Evolutionary conservation across 2,329 filamentous ascomycete genomes (phyloP), one percentile per base, ranked within the genome.

Genomic region (Meredithiella fracta): DNA sequence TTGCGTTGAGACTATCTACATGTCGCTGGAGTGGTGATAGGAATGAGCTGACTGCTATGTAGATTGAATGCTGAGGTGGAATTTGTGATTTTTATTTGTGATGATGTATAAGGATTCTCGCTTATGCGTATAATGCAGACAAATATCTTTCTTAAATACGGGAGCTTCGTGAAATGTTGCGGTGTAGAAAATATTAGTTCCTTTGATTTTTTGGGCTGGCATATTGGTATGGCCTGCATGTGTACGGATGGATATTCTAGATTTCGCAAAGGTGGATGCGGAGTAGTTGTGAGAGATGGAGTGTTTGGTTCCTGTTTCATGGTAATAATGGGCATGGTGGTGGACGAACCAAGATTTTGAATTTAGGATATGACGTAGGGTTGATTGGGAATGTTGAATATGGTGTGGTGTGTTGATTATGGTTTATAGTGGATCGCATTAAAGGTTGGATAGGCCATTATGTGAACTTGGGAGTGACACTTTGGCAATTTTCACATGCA

Each of bases 21-120:
- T 2, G 17, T 44, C n/a, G n/a, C n/a, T n/a, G n/a, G n/a, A n/a
- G n/a, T n/a, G n/a, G n/a, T n/a, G n/a, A n/a, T n/a, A n/a, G n/a
- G n/a, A n/a, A n/a, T n/a, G n/a, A n/a, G n/a, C n/a, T n/a, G n/a
- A n/a, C n/a, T n/a, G n/a, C 15, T n/a, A 20, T 44, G 40, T 38
- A 44, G 20, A 44, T 20, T n/a, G 15, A 17, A 8, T 2, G 20
- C 5, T 22, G 20, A 44, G 11, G 2, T 17, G 15, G 40, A 17
- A 44, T 23, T 9, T 49, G n/a, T 49, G 17, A 52, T 56, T 4
- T n/a, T 29, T 53, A 25, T 25, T 23, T 49, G 38, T 47, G 26
- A 42, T 40, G 34, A 31, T 51, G 23, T 56, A 47, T 37, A 34
- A 52, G 50, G 14, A 37, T 52, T 40, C 50, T 52, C 50, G 50